Conservation (phyloP, 1,284 basidiomycete species). For the Rhodotorula sp. region DNA sequence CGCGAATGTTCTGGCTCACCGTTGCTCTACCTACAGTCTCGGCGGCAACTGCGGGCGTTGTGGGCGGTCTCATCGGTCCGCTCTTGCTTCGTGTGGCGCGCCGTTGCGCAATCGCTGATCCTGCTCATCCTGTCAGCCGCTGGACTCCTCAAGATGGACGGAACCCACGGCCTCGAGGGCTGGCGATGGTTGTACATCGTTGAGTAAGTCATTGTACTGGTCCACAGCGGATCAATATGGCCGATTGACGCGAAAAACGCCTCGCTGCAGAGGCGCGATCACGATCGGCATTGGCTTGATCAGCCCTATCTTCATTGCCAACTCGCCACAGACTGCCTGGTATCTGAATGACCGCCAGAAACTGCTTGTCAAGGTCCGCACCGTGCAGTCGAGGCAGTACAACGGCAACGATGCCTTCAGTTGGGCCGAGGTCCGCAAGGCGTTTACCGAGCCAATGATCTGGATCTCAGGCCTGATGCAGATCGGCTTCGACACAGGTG, state of each 20-base stretch:
- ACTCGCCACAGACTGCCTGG: conserved; percentile 29
- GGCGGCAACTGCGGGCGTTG: not conserved
- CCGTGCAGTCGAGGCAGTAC: conserved; percentile 42
- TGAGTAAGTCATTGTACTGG: conserved; percentile 19
- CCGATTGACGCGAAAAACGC: conserved; percentile 27
- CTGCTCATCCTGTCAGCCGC: not conserved
- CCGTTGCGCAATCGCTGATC: not conserved
- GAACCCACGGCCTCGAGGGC: not conserved
- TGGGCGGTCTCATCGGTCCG: not conserved
- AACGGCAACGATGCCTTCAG: conserved; percentile 42
- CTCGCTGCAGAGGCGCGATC: not conserved
- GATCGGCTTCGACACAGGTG: conserved; percentile 44
- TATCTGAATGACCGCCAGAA: conserved; percentile 43
- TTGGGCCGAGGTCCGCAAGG: conserved; percentile 41
- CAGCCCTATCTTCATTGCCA: conserved; percentile 14
- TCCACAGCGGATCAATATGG: conserved; percentile 8
- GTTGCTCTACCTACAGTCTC: conserved; percentile 5
- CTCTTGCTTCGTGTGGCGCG: too few relatives aligned
- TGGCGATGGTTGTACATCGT: conserved; percentile 9
- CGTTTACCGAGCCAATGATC: conserved; percentile 19
- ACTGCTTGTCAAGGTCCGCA: conserved; percentile 32
- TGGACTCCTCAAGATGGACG: conserved; percentile 21
- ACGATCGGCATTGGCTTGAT: conserved; percentile 4
- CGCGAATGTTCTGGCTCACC: conserved; percentile 47
- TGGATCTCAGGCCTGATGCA: conserved; percentile 38